phyloP scores from a whole-genome alignment of 2,329 filamentous ascomycete species.

The Aureobasidium sp. region DNA sequence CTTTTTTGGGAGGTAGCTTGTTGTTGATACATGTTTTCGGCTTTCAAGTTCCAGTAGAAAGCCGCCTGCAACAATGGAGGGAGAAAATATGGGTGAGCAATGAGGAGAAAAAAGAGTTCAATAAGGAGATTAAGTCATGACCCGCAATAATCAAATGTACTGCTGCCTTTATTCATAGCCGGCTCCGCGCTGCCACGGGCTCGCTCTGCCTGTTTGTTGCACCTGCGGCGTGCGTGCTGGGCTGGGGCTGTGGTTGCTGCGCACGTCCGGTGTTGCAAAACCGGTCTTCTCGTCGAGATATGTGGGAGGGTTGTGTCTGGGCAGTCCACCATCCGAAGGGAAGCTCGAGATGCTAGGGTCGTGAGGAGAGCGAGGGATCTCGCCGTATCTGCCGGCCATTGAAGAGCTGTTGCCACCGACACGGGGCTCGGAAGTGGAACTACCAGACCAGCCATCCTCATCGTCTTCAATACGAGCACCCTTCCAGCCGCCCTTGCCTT shows the following conservation, averaged over 20 bases:
- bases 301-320: constrained; percentile 18
- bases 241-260: constrained; percentile 15
- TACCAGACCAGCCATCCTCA: constrained; percentile 58
- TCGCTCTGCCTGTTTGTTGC: constrained; percentile 44
- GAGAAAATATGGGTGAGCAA: background rate
- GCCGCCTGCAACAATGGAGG: background rate
- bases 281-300: constrained; percentile 16
- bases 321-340: constrained; percentile 13
- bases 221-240: constrained; percentile 16
- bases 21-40: constrained; percentile 5
- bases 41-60: background rate
- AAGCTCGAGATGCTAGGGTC: constrained; percentile 17
- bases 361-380: constrained; percentile 18
- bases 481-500: constrained; percentile 44
- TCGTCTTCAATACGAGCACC: constrained; percentile 63
- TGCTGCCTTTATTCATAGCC: constrained; percentile 49
- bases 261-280: constrained; percentile 9
- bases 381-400: constrained; percentile 30
- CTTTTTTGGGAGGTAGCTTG: background rate
- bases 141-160: constrained; percentile 5
- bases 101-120: background rate
- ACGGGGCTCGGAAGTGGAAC: constrained; percentile 39
- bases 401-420: constrained; percentile 32
- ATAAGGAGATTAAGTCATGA: constrained; percentile 6
- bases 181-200: constrained; percentile 59